Conservation (phyloP, 805 yeast genomes). For the Kodamaea hsintzibuensis region DNA sequence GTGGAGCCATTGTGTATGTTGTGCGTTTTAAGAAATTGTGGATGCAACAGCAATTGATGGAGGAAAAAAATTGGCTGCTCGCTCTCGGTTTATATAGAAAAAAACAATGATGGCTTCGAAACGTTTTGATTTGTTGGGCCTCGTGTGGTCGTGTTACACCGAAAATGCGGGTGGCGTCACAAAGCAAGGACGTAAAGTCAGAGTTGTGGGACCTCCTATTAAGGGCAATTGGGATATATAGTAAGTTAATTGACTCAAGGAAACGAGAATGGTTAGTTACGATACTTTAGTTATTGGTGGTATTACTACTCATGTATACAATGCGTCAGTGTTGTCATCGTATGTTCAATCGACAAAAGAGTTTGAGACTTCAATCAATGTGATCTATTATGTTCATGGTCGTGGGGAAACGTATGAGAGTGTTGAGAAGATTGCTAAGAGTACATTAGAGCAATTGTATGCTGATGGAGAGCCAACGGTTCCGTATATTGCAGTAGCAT, state of each 20-base stretch:
- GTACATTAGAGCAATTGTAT: slow-evolving; percentile 25
- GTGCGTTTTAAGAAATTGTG: slow-evolving; percentile 3
- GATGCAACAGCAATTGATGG: neutral
- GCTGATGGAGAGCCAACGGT: slow-evolving; percentile 14
- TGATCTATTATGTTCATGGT: slow-evolving; percentile 49
- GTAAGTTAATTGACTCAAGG: neutral
- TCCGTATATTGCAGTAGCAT: slow-evolving; percentile 49
- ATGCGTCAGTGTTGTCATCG: slow-evolving; percentile 29
- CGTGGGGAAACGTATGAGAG: slow-evolving; percentile 39
- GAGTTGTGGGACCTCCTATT: neutral
- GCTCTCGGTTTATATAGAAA: slow-evolving; percentile 1
- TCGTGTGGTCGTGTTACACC: slow-evolving; percentile 9
- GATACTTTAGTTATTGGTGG: slow-evolving; percentile 42
- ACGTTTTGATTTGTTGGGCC: slow-evolving; percentile 12
- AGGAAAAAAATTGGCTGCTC: slow-evolving; percentile 1
- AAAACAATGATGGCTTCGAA: slow-evolving; percentile 2
- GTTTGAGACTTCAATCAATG: slow-evolving; percentile 34
- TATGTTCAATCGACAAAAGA: slow-evolving; percentile 20
- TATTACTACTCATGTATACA: slow-evolving; percentile 44
- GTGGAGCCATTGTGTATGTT: slow-evolving; percentile 51
- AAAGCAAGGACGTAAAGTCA: no score
- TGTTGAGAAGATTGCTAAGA: slow-evolving; percentile 43
- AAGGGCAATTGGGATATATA: neutral
- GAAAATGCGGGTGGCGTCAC: slow-evolving; percentile 11
- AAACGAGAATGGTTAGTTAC: neutral